Base-by-base conservation (phyloP, 73 alveolate genomes). In the Symbiodinium pilosum region DNA sequence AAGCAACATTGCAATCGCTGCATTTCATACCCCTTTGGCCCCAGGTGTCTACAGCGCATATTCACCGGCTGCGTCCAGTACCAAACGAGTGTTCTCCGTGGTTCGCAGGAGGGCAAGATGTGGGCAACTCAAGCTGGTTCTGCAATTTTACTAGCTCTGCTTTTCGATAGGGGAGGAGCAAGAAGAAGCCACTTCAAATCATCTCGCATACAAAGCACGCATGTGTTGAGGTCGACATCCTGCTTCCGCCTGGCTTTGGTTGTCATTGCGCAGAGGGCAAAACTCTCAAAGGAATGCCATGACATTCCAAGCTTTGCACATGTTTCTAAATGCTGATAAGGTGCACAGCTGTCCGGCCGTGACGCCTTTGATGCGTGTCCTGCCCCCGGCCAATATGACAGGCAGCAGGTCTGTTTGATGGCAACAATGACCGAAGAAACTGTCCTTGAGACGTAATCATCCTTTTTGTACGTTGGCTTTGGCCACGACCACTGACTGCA, bases 61-160 rank as follows among this genome's bases (percentile, higher is more conserved):
- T 91, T 91, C 97, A 69, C 97, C 41, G 97, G 97, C 43, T 91
- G 97, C 77, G 97, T 91, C 40, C 97, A 91, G 51, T 83, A 91
- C 41, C 89, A 71, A n/a, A 54, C 86, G 6, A 28, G 86, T 71
- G 36, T 71, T n/a, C 87, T 68, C 68, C 97, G 97, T 21, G 30
- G 87, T 28, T 30, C 89, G 40, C 32, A 39, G 18, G 40, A 52
- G 30, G 97, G 97, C 4, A 91, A 71, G 89, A 91, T 91, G 97
- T 43, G 14, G 43, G 44, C 85, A 4, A 30, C 85, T 73, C 85
- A 73, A 30, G 30, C 59, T 14, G 14, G n/a, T n/a, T n/a, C n/a
- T n/a, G n/a, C n/a, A n/a, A n/a, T n/a, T n/a, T n/a, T n/a, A n/a
- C n/a, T n/a, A n/a, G n/a, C n/a, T n/a, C n/a, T n/a, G n/a, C n/a